phyloP scores from a whole-genome alignment of 2,329 filamentous ascomycete species.

The Calycina herbarum region DNA sequence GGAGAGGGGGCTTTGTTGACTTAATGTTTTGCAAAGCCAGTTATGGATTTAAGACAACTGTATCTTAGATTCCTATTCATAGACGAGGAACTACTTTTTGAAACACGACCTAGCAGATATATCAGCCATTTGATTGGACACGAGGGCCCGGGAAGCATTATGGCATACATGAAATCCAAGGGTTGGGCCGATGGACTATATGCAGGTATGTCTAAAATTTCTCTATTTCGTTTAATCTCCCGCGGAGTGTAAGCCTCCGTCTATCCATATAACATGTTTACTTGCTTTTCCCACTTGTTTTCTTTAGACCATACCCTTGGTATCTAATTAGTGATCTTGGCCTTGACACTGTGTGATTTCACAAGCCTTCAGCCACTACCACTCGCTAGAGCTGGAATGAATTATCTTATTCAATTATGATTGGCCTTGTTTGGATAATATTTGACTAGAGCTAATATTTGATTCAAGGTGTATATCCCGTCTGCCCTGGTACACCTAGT shows the following conservation, averaged over 20 bases:
- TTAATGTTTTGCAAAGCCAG: conserved; percentile 70
- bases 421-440: not conserved
- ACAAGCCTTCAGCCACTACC: not conserved
- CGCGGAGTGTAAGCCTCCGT: not conserved
- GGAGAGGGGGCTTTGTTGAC: conserved; percentile 60
- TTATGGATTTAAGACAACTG: conserved; percentile 67
- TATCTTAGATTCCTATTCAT: conserved; percentile 69
- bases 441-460: conserved; percentile 5
- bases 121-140: conserved; percentile 73
- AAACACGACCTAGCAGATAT: conserved; percentile 68
- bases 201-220: conserved; percentile 41
- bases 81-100: conserved; percentile 66
- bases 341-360: too few species aligned
- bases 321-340: too few species aligned
- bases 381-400: not conserved
- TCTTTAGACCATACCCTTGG: too few species aligned
- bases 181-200: conserved; percentile 70
- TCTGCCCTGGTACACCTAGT: conserved; percentile 64
- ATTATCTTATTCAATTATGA: too few species aligned
- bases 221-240: not conserved
- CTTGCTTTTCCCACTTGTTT: too few species aligned
- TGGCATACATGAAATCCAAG: conserved; percentile 70
- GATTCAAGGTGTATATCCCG: conserved; percentile 52
- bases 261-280: too few species aligned
- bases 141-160: conserved; percentile 71